These are phyloP conservation scores for Shiraia bambusicola DNA, from an alignment of 2,329 filamentous ascomycete genomes.

Conservation along the genomic window DNA sequence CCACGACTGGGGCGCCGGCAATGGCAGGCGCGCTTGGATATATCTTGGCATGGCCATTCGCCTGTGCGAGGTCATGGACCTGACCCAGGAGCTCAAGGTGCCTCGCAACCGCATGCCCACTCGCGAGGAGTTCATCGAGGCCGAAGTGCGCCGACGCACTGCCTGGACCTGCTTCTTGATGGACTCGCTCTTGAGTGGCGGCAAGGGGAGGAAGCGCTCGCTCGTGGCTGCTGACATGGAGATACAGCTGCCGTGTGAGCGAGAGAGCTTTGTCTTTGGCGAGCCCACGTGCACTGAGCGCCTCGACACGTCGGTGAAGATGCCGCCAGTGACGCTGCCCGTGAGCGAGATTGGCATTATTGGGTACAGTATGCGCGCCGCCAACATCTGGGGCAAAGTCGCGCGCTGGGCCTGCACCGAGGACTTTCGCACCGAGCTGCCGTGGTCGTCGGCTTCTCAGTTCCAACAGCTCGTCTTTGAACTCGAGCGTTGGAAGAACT, in stretches of 20 bases:
- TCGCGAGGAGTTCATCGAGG: conserved; percentile 45
- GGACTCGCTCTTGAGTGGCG: conserved; percentile 46
- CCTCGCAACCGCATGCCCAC: conserved; percentile 37
- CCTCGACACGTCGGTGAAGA: conserved; percentile 34
- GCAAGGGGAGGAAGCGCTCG: conserved; percentile 43
- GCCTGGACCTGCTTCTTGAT: conserved; percentile 48
- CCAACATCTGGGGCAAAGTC: conserved; percentile 47
- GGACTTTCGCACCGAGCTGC: conserved; percentile 39
- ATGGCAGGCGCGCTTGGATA: conserved; percentile 45
- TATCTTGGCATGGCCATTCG: conserved; percentile 47
- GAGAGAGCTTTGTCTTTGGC: conserved; percentile 44
- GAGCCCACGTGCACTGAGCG: conserved; percentile 41
- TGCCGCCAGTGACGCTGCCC: conserved; percentile 30
- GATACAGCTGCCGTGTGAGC: conserved; percentile 45
- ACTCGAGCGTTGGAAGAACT: conserved; percentile 40
- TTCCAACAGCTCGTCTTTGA: conserved; percentile 41
- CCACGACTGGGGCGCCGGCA: conserved; percentile 52
- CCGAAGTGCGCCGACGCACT: conserved; percentile 43
- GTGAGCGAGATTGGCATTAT: conserved; percentile 43
- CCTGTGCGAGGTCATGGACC: conserved; percentile 45
- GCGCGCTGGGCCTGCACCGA: conserved; percentile 45
- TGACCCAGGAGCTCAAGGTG: conserved; percentile 39
- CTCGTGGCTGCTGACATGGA: conserved; percentile 40
- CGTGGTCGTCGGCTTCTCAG: conserved; percentile 40
- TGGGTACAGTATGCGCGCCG: conserved; percentile 42